Conservation (phyloP, 208 protist genomes). For the Acanthamoeba divionensis region DNA sequence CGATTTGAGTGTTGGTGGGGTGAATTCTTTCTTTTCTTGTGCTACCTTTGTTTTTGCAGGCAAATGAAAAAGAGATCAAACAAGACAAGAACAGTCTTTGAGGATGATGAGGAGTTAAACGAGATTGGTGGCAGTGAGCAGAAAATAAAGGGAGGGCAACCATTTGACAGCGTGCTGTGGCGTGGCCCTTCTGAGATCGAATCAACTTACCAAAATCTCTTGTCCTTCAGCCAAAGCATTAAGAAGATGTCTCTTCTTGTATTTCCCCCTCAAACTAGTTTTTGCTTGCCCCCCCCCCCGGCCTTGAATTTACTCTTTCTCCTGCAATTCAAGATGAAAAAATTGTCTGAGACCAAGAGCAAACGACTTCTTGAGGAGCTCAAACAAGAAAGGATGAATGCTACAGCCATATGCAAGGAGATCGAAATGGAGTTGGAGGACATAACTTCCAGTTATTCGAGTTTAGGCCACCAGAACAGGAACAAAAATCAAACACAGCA, state of each 20-base stretch:
- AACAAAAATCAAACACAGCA: no score
- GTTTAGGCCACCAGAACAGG: no score
- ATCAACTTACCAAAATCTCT: background rate
- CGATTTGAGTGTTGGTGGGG: no score
- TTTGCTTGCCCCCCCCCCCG: background rate
- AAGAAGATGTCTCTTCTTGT: background rate
- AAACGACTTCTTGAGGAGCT: background rate
- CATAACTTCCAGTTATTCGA: background rate
- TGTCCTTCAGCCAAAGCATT: constrained; percentile 3
- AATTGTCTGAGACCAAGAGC: background rate
- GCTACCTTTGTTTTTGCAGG: background rate
- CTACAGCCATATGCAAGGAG: background rate
- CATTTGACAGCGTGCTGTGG: background rate
- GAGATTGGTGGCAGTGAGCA: no score
- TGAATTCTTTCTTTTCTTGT: no score
- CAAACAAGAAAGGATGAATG: background rate
- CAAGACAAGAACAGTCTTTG: background rate
- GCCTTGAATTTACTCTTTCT: background rate
- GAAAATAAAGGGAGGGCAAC: background rate
- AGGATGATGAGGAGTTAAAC: no score
- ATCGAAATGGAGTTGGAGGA: background rate
- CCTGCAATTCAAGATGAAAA: background rate
- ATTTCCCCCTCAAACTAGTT: background rate
- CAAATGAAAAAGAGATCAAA: background rate
- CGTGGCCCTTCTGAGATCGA: background rate